phyloP scores from a whole-genome alignment of 2,329 filamentous ascomycete species.

The Colletotrichum cordylinicola region DNA sequence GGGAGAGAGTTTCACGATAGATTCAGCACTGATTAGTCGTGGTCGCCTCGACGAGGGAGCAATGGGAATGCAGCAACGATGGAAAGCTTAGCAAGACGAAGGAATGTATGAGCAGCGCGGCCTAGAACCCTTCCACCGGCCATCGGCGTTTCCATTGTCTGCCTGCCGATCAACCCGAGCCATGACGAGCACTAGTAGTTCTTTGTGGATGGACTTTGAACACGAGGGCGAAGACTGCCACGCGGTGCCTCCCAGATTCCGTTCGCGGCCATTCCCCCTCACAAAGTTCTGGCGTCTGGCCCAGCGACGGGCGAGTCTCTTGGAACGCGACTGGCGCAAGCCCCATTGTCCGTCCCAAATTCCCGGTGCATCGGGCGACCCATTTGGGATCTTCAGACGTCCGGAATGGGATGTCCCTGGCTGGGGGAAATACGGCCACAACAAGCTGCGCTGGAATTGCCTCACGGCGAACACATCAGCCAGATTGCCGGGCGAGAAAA shows the following conservation, averaged over 20 bases:
- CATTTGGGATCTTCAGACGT: neutral
- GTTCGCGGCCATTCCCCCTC: neutral
- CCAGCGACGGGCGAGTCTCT: neutral
- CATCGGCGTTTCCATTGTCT: neutral
- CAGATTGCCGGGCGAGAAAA: neutral
- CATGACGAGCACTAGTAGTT: neutral
- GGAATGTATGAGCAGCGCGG: neutral
- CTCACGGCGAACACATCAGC: neutral
- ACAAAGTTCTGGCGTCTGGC: neutral
- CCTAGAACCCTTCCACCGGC: neutral
- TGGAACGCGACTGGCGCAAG: neutral
- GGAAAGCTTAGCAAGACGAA: neutral
- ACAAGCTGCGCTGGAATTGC: neutral
- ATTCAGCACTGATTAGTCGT: neutral
- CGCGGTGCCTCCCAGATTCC: neutral
- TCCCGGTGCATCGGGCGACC: neutral
- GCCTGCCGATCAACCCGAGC: neutral
- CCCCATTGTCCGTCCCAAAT: neutral
- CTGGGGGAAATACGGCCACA: neutral
- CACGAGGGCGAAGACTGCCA: neutral
- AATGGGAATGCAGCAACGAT: neutral
- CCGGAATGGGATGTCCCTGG: neutral
- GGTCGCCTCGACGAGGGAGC: neutral
- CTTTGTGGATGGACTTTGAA: neutral
- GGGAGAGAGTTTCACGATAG: constrained; percentile 12